These are phyloP conservation scores for Telfairia occidentalis DNA, from an alignment of 331 rosid species.

Conservation along the genomic window DNA sequence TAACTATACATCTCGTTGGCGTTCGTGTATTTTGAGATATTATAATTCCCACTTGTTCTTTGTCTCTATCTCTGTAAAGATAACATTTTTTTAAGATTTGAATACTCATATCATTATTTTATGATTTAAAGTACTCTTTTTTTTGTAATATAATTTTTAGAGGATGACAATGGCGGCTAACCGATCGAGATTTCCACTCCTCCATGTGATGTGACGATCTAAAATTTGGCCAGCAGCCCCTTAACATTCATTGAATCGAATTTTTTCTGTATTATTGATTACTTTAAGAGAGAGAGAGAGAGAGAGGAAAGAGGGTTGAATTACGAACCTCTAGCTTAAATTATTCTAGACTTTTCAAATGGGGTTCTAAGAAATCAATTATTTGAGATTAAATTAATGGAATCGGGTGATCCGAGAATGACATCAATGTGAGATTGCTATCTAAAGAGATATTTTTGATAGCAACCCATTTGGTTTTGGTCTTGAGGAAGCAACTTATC, in stretches of 20 bases:
- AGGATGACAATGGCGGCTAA: constrained; percentile 9
- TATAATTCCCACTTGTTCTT: background rate
- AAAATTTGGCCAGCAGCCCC: background rate
- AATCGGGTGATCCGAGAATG: background rate
- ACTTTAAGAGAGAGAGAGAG: background rate
- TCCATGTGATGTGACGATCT: constrained; percentile 2
- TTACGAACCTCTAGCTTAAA: background rate
- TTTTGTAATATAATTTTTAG: background rate
- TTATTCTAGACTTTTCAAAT: background rate
- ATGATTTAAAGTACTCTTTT: background rate
- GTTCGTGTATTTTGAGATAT: background rate
- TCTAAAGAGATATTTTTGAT: background rate
- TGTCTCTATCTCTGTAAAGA: background rate
- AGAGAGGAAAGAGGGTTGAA: background rate
- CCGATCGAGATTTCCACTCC: background rate
- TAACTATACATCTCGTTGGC: background rate
- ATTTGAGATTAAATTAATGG: background rate
- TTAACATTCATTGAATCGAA: background rate
- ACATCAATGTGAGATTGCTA: constrained; percentile 7
- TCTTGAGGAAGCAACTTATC: background rate
- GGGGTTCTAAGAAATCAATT: background rate
- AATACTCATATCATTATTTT: background rate
- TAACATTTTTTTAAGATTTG: background rate
- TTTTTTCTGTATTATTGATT: background rate
- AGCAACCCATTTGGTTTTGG: background rate